These are phyloP conservation scores for Epichloe festucae DNA, from an alignment of 2,329 filamentous ascomycete genomes.

Conservation along the genomic window DNA sequence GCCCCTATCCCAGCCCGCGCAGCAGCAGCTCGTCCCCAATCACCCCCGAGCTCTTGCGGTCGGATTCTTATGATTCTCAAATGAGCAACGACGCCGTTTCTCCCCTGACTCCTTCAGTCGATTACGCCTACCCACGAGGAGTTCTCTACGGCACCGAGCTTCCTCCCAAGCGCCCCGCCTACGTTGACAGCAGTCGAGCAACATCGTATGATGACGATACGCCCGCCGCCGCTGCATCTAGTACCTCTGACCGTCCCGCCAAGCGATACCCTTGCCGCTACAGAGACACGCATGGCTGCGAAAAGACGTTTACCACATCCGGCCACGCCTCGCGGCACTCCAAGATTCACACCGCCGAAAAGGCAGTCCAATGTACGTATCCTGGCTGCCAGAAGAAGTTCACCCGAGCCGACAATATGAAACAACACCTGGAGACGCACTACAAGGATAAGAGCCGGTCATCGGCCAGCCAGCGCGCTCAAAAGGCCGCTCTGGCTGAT, in stretches of 20 bases:
- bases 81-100: slow-evolving; percentile 40
- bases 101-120: slow-evolving; percentile 40
- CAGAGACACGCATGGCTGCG: slow-evolving; percentile 57
- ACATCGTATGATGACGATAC: slow-evolving; percentile 40
- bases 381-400: slow-evolving; percentile 67
- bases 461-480: slow-evolving; percentile 21
- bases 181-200: slow-evolving; percentile 31
- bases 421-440: slow-evolving; percentile 70
- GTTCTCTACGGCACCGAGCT: slow-evolving; percentile 26
- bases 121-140: slow-evolving; percentile 26
- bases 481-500: slow-evolving; percentile 20
- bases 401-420: slow-evolving; percentile 77
- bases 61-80: slow-evolving; percentile 49
- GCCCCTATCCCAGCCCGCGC: slow-evolving; percentile 23
- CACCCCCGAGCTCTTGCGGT: slow-evolving; percentile 45
- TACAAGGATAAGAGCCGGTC: slow-evolving; percentile 47
- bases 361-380: slow-evolving; percentile 56
- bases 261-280: slow-evolving; percentile 67
- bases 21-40: slow-evolving; percentile 33
- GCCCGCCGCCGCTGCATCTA: slow-evolving; percentile 18
- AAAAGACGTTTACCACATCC: slow-evolving; percentile 72
- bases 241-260: slow-evolving; percentile 31
- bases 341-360: slow-evolving; percentile 73
- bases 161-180: slow-evolving; percentile 27
- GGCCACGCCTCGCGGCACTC: slow-evolving; percentile 76